phyloP scores from a whole-genome alignment of 495 filamentous ascomycete species.

The Tuber brumale region DNA sequence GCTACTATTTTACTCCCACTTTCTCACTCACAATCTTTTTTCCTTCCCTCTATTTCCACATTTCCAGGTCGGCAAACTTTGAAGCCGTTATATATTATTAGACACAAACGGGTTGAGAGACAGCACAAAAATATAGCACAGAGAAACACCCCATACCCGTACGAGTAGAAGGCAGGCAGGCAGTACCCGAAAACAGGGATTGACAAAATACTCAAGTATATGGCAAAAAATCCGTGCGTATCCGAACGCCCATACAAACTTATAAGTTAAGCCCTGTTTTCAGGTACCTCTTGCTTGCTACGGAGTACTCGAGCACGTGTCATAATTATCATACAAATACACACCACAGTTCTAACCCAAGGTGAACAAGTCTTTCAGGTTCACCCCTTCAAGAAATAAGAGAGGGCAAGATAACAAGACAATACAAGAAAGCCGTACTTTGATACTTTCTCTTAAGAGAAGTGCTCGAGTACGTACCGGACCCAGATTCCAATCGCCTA shows the following conservation, averaged over 20 bases:
- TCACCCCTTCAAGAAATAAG: neutral
- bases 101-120: neutral
- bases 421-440: neutral
- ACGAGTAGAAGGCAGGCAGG: neutral
- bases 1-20: conserved; percentile 1
- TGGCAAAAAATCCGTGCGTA: neutral
- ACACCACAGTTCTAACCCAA: neutral
- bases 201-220: neutral
- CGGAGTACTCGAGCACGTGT: neutral
- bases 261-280: neutral
- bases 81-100: neutral
- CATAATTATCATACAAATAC: neutral
- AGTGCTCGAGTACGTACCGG: neutral
- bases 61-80: neutral
- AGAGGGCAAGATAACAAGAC: too few relatives aligned
- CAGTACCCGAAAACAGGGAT: neutral
- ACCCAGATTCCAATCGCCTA: neutral
- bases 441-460: neutral
- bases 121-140: neutral
- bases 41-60: neutral
- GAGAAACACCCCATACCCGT: neutral
- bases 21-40: neutral
- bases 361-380: neutral
- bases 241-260: neutral
- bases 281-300: neutral